Evolutionary conservation across 441 rosid species (phyloP).

Genomic region (Bocquillonia castaneifolia): DNA sequence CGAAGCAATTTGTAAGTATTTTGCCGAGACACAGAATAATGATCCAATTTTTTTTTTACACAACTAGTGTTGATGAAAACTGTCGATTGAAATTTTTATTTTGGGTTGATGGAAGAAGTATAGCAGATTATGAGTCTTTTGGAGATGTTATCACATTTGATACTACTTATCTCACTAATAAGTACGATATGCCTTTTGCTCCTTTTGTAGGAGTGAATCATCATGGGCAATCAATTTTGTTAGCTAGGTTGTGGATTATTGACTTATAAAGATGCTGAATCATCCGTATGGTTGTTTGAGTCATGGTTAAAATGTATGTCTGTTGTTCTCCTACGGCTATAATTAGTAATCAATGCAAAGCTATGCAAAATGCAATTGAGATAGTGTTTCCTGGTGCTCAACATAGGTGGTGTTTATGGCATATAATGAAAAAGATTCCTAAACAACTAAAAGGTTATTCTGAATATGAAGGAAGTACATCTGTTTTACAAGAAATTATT

Average conservation of each 20-base stretch:
- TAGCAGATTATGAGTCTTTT: no score
- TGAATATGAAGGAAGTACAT: conserved; percentile 40
- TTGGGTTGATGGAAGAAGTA: no score
- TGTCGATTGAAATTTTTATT: no score
- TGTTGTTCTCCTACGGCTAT: conserved; percentile 38
- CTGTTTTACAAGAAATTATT: conserved; percentile 35
- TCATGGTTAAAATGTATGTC: conserved; percentile 53
- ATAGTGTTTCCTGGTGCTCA: conserved; percentile 41
- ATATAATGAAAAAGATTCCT: conserved; percentile 47
- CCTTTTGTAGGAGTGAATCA: conserved; percentile 48
- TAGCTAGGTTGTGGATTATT: conserved; percentile 53
- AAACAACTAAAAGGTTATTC: conserved; percentile 44
- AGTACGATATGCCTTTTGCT: conserved; percentile 40
- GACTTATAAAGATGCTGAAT: conserved; percentile 43
- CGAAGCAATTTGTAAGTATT: no score
- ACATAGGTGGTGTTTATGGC: conserved; percentile 37
- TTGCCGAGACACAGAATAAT: no score
- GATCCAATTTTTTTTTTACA: no score
- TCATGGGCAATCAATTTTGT: conserved; percentile 40
- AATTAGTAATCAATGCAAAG: conserved; percentile 42
- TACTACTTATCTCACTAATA: conserved; percentile 41
- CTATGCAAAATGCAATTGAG: conserved; percentile 40
- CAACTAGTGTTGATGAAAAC: no score
- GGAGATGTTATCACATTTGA: no score
- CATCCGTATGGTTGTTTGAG: conserved; percentile 46